A percentile compares a stretch with the other conserved stretches of the same genome.
Evolutionary conservation across 2,329 filamentous ascomycete genomes (phyloP).

Genomic region (Pseudocercospora crystallina): DNA sequence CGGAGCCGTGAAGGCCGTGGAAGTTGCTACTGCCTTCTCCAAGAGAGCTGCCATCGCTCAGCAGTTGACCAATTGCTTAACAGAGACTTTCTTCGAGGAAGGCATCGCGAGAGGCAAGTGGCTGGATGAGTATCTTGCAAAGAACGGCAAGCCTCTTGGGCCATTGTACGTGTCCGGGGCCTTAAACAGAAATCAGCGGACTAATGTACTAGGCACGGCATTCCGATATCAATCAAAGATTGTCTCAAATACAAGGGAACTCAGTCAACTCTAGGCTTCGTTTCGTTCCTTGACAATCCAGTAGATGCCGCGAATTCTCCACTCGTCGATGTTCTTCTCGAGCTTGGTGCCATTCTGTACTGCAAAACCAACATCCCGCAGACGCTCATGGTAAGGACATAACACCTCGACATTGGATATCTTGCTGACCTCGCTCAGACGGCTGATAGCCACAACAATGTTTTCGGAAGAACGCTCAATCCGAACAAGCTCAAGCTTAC

Average conservation of each 20-base stretch:
- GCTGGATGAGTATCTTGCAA: conserved; percentile 26
- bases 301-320: conserved; percentile 33
- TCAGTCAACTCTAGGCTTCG: conserved; percentile 61
- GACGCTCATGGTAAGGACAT: conserved; percentile 33
- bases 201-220: conserved; percentile 38
- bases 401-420: not conserved
- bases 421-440: conserved; percentile 20
- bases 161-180: conserved; percentile 26
- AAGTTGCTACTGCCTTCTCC: conserved; percentile 42
- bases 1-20: conserved; percentile 19
- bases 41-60: conserved; percentile 47
- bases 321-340: conserved; percentile 39
- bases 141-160: conserved; percentile 22
- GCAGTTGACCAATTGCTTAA: conserved; percentile 32
- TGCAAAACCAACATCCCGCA: conserved; percentile 56
- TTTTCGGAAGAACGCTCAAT: conserved; percentile 55
- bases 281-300: conserved; percentile 39
- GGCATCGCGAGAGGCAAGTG: conserved; percentile 26
- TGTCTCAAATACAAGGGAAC: conserved; percentile 61
- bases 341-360: conserved; percentile 51
- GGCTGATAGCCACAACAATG: conserved; percentile 33
- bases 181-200: too few relatives aligned
- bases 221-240: conserved; percentile 60
- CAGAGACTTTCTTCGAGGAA: conserved; percentile 46
- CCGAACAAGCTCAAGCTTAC: conserved; percentile 61